These are phyloP conservation scores for Akanthomyces muscarius DNA, from an alignment of 2,329 filamentous ascomycete species.

Conservation along the genomic window DNA sequence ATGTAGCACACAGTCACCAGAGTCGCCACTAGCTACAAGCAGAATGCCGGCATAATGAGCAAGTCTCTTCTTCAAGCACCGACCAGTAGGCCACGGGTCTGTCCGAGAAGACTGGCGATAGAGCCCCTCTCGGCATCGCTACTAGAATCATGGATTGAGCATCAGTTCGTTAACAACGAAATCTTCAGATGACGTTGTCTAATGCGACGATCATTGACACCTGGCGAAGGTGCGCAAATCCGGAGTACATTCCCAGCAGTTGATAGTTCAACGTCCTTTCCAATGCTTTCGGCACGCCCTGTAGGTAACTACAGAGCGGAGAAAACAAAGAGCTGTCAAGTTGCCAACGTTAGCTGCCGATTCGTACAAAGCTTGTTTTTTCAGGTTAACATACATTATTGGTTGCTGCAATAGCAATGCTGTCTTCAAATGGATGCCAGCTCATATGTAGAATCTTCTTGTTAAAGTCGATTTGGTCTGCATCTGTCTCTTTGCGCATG, in stretches of 20 bases:
- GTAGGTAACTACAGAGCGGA: constrained; percentile 56
- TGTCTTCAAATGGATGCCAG: constrained; percentile 99
- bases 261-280: constrained; percentile 11
- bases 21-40: neutral
- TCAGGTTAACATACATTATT: constrained; percentile 77
- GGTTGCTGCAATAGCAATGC: constrained; percentile 97
- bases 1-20: neutral
- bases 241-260: constrained; percentile 2
- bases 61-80: neutral
- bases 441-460: constrained; percentile 99
- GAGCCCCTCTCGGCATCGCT: neutral
- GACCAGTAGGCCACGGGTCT: neutral
- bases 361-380: neutral
- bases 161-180: neutral
- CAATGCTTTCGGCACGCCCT: neutral
- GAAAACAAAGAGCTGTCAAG: constrained; percentile 67
- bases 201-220: neutral
- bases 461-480: constrained; percentile 99
- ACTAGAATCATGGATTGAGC: neutral
- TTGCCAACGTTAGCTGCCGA: constrained; percentile 21
- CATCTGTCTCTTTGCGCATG: constrained; percentile 98
- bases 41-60: neutral
- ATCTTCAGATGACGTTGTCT: neutral
- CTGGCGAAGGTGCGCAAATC: neutral
- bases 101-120: neutral